A percentile compares a stretch with the other conserved stretches of the same genome.
These are phyloP conservation scores for Jatropha curcas DNA, from an alignment of 345 rosid genomes.

Conservation along the genomic window DNA sequence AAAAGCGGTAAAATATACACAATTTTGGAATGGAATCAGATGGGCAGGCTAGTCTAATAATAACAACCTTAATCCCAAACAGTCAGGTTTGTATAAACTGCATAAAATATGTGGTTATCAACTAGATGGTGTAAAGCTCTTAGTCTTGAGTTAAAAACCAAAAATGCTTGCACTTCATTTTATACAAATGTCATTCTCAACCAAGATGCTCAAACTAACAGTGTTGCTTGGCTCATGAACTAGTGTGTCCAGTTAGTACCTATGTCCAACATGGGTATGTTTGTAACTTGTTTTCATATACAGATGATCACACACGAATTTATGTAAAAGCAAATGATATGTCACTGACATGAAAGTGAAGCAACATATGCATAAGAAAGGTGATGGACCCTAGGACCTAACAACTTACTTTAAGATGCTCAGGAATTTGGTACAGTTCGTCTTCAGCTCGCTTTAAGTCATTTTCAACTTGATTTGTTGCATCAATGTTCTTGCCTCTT, in stretches of 20 bases:
- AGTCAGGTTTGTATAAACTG: background rate
- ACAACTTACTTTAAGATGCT: slow-evolving; percentile 81
- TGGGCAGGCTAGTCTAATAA: too few species aligned
- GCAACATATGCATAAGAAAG: background rate
- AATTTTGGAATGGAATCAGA: background rate
- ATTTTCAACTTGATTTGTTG: slow-evolving; percentile 55
- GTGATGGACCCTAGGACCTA: background rate
- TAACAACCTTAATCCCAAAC: background rate
- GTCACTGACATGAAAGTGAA: too few species aligned
- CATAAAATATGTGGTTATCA: background rate
- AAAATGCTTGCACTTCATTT: background rate
- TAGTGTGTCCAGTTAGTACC: background rate
- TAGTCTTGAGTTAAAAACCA: background rate
- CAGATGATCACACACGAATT: background rate
- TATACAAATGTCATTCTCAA: too few species aligned
- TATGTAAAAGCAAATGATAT: background rate
- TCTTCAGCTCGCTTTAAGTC: slow-evolving; percentile 80
- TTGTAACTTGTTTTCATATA: too few species aligned
- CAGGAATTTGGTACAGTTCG: slow-evolving; percentile 86
- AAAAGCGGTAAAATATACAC: background rate
- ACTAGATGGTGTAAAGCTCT: background rate
- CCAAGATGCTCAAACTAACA: background rate
- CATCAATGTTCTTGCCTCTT: slow-evolving; percentile 62
- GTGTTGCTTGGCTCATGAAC: background rate
- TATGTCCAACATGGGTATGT: background rate